Conservation (phyloP, 805 yeast species). For the Metschnikowia borealis region DNA sequence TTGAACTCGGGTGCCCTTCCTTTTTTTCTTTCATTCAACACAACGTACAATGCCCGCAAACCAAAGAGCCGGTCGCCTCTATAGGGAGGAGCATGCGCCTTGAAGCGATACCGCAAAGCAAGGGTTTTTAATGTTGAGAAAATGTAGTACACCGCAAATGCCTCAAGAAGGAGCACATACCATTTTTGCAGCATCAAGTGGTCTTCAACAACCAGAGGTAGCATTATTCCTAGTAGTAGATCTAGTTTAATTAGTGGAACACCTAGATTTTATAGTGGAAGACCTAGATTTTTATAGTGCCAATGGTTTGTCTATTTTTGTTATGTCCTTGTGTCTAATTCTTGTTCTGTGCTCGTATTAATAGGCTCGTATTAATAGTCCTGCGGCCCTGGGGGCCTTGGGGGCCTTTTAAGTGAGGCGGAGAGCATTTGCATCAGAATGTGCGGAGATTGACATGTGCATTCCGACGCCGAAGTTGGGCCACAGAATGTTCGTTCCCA, state of each 20-base stretch:
- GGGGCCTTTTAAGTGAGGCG: too few relatives aligned
- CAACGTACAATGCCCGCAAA: conserved; percentile 6
- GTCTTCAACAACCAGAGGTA: neutral
- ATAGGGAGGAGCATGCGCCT: conserved; percentile 10
- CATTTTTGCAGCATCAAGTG: conserved; percentile 9
- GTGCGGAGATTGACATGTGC: conserved; percentile 3
- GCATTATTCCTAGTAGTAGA: neutral
- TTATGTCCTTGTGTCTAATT: too few relatives aligned
- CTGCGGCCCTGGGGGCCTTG: too few relatives aligned
- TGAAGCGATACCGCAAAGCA: conserved; percentile 5
- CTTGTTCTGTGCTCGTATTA: too few relatives aligned
- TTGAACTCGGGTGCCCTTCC: conserved; percentile 13
- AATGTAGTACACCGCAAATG: neutral
- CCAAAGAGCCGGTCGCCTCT: conserved; percentile 13
- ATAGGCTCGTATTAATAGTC: too few relatives aligned
- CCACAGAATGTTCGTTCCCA: neutral
- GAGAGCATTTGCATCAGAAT: neutral
- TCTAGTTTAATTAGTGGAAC: neutral
- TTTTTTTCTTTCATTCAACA: conserved; percentile 4
- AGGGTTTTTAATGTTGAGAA: neutral
- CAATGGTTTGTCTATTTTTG: too few relatives aligned
- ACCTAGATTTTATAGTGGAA: too few relatives aligned
- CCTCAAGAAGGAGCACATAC: conserved; percentile 7
- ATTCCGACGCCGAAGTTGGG: too few relatives aligned
- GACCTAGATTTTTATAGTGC: too few relatives aligned